These are phyloP conservation scores for Gossypium herbaceum DNA, from an alignment of 345 rosid genomes.

Conservation along the genomic window DNA sequence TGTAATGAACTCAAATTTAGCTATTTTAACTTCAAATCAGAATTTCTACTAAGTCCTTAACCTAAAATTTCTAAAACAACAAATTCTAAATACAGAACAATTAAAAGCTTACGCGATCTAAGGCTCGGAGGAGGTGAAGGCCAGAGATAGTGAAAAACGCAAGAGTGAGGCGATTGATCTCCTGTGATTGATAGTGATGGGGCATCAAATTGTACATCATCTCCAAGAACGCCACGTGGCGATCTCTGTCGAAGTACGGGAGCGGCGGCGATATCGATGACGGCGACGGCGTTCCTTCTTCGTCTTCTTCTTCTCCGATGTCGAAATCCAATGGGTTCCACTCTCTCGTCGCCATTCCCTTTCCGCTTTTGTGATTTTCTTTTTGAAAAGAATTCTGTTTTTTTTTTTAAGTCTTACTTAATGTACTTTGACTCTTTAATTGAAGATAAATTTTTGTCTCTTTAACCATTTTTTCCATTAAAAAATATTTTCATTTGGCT, in stretches of 20 bases:
- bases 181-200: constrained; percentile 65
- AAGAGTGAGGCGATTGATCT: constrained; percentile 84
- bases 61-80: neutral
- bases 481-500: too few relatives aligned
- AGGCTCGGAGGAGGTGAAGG: constrained; percentile 65
- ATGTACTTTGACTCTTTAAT: neutral
- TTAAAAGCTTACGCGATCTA: constrained; percentile 41
- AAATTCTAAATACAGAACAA: neutral
- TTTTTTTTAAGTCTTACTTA: neutral
- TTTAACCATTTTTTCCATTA: neutral
- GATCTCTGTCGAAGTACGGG: constrained; percentile 44
- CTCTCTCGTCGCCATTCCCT: constrained; percentile 6
- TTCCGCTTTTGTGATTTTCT: neutral
- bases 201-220: constrained; percentile 85
- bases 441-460: neutral
- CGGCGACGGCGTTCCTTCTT: constrained; percentile 26
- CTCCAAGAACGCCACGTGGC: constrained; percentile 56
- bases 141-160: constrained; percentile 81
- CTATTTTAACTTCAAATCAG: neutral
- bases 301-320: constrained; percentile 20
- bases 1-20: neutral
- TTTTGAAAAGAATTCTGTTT: neutral
- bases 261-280: constrained; percentile 18
- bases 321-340: constrained; percentile 19
- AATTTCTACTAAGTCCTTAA: neutral